Conservation (phyloP, 75 land plant species). For the Pseudotsuga menziesii region DNA sequence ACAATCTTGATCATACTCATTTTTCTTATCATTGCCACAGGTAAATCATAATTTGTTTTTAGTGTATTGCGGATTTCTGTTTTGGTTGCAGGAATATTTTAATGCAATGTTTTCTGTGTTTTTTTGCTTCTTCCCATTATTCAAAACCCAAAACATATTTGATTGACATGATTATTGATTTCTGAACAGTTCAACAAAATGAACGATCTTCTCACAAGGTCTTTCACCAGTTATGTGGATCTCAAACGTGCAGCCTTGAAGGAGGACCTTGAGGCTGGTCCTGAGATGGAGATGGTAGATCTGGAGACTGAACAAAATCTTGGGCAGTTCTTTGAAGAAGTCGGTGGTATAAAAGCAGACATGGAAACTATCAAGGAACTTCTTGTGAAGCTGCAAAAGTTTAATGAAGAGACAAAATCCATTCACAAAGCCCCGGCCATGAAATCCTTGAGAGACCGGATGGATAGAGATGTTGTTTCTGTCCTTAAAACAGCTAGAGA, state of each 20-base stretch:
- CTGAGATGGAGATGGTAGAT: constrained; percentile 26
- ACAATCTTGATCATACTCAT: too few relatives aligned
- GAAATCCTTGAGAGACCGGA: constrained; percentile 46
- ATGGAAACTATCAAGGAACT: constrained; percentile 37
- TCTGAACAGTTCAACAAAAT: constrained; percentile 20
- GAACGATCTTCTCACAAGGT: constrained; percentile 79
- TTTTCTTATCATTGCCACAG: too few relatives aligned
- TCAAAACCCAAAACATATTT: too few relatives aligned
- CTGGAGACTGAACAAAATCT: constrained; percentile 32
- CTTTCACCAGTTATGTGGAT: constrained; percentile 65
- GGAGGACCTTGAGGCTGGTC: constrained; percentile 55
- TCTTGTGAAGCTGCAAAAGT: constrained; percentile 35
- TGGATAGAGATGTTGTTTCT: constrained; percentile 48
- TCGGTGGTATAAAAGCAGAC: constrained; percentile 41
- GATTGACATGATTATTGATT: too few relatives aligned
- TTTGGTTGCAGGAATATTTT: too few relatives aligned
- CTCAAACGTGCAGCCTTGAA: constrained; percentile 66
- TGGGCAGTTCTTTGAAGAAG: constrained; percentile 60
- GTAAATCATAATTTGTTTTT: too few relatives aligned
- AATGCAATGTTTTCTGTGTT: too few relatives aligned
- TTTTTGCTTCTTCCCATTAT: too few relatives aligned
- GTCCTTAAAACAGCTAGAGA: constrained; percentile 40
- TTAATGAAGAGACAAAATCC: constrained; percentile 49
- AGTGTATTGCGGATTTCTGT: too few relatives aligned
- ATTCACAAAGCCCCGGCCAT: constrained; percentile 51